These are phyloP conservation scores for Lipomyces chichibuensis DNA, from an alignment of 805 yeast genomes.

Conservation along the genomic window DNA sequence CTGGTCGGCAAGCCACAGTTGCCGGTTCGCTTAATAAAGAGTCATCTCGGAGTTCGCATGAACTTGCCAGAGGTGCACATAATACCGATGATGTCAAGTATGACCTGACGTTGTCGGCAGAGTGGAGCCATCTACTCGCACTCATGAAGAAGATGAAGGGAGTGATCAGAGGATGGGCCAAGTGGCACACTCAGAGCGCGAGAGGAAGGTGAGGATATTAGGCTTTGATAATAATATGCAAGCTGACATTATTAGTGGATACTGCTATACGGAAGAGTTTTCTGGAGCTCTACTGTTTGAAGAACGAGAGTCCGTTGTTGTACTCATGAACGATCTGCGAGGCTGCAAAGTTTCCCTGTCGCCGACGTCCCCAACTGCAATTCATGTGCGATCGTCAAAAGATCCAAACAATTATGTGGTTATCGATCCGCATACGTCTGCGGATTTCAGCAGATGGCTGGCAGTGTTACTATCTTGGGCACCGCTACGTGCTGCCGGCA, in stretches of 20 bases:
- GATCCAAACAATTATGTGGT: conserved; percentile 25
- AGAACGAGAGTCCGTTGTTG: conserved; percentile 9
- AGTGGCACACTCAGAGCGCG: conserved; percentile 25
- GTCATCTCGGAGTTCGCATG: neutral
- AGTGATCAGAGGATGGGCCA: conserved; percentile 29
- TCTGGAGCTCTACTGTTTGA: conserved; percentile 32
- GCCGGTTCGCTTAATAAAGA: neutral
- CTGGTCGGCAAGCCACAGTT: neutral
- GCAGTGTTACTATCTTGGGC: conserved; percentile 33
- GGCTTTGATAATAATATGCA: neutral
- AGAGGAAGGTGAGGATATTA: conserved; percentile 23
- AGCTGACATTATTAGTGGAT: conserved; percentile 18
- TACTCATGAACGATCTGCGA: conserved; percentile 31
- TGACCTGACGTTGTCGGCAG: conserved; percentile 20
- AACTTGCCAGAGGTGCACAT: neutral
- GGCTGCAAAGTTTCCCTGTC: conserved; percentile 32
- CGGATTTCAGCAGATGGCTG: conserved; percentile 28
- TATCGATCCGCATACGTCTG: conserved; percentile 22
- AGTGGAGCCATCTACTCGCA: conserved; percentile 27
- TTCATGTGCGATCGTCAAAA: conserved; percentile 21
- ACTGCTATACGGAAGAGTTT: conserved; percentile 31
- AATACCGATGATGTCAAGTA: conserved; percentile 18
- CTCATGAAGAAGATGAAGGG: conserved; percentile 30
- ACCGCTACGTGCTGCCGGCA: conserved; percentile 33
- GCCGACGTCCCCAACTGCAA: conserved; percentile 22